These are phyloP conservation scores for Rhodomyrtus tomentosa DNA, from an alignment of 345 rosid genomes.

Conservation along the genomic window DNA sequence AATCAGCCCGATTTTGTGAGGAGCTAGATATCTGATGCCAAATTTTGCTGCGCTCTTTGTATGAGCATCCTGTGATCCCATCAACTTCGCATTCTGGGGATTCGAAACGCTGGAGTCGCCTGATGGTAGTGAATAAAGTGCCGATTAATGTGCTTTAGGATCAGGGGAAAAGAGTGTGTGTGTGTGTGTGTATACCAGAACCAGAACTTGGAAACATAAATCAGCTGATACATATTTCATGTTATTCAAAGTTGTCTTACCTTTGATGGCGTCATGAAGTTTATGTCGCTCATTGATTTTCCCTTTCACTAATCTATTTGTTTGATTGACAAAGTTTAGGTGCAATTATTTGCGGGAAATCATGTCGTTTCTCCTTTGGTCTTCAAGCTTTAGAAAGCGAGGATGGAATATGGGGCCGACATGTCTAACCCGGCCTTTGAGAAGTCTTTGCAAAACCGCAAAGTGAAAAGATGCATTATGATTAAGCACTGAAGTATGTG, in stretches of 20 bases:
- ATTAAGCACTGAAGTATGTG: not conserved
- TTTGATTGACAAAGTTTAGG: not conserved
- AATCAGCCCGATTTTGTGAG: constrained; percentile 70
- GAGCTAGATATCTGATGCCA: not conserved
- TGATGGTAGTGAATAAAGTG: not conserved
- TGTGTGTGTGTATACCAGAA: no score
- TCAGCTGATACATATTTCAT: not conserved
- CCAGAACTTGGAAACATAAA: not conserved
- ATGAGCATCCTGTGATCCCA: not conserved
- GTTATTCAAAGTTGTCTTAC: not conserved
- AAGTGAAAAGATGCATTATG: not conserved
- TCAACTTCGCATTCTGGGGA: not conserved
- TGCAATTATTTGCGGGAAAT: not conserved
- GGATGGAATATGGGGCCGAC: not conserved
- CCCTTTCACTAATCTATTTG: not conserved
- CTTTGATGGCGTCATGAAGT: not conserved
- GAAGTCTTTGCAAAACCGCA: constrained; percentile 7
- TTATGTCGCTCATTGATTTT: not conserved
- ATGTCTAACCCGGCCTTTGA: not conserved
- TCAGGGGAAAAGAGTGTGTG: no score
- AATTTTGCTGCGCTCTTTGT: not conserved
- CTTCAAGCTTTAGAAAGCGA: not conserved
- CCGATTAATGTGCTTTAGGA: not conserved
- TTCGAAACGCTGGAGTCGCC: not conserved
- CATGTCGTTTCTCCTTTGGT: not conserved